phyloP scores from a whole-genome alignment of 768 basidiomycete species.

The Candolleomyces aberdarensis region DNA sequence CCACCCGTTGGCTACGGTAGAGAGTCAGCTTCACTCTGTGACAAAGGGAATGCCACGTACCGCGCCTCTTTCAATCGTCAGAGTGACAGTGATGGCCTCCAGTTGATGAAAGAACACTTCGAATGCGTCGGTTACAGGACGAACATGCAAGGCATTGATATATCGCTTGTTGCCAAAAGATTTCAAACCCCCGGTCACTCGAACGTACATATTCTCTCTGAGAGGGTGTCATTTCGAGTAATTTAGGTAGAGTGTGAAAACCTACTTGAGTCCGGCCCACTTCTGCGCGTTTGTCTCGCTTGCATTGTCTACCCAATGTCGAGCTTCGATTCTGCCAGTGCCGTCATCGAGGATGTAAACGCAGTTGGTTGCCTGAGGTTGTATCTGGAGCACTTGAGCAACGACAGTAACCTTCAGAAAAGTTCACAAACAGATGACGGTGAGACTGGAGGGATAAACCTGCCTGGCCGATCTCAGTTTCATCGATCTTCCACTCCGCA shows the following conservation, averaged over 20 bases:
- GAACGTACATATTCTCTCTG: constrained; percentile 77
- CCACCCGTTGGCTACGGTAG: constrained; percentile 28
- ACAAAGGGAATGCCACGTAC: constrained; percentile 33
- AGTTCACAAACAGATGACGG: constrained; percentile 3
- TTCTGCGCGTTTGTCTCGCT: constrained; percentile 52
- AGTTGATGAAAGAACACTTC: constrained; percentile 83
- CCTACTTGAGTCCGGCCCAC: constrained; percentile 46
- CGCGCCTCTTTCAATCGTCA: constrained; percentile 64
- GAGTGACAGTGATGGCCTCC: constrained; percentile 68
- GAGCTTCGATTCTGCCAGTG: constrained; percentile 71
- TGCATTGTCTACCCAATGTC: constrained; percentile 77
- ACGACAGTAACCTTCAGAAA: constrained; percentile 22
- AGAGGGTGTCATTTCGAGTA: constrained; percentile 1
- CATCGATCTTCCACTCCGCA: constrained; percentile 85
- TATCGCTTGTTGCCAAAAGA: constrained; percentile 78
- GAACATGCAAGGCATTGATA: constrained; percentile 75
- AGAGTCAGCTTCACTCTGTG: constrained; percentile 1
- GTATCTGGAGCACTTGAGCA: constrained; percentile 59
- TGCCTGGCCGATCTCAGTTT: constrained; percentile 78
- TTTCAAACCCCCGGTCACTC: constrained; percentile 80
- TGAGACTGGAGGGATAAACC: background rate
- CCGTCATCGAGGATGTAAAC: constrained; percentile 85
- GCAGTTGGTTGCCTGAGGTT: constrained; percentile 74
- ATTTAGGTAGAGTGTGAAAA: background rate
- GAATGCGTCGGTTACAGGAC: constrained; percentile 62